A percentile compares a stretch with the other conserved stretches of the same genome.
phyloP scores from a whole-genome alignment of 2,329 filamentous ascomycete species.

The Hypoxylon sp. region DNA sequence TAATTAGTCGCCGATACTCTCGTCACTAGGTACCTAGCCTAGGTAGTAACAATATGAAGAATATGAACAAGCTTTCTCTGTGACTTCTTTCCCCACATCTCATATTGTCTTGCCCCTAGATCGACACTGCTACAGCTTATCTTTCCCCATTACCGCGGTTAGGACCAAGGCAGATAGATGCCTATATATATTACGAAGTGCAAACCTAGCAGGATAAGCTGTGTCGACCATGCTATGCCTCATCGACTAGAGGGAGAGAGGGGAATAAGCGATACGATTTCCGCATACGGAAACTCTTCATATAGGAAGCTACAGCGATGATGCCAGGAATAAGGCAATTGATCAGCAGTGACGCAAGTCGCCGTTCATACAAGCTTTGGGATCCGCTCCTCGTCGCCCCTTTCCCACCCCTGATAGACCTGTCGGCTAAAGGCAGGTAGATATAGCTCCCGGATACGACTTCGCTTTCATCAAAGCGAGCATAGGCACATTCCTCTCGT shows the following conservation, averaged over 20 bases:
- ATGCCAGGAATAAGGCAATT: slow-evolving; percentile 7
- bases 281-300: slow-evolving; percentile 11
- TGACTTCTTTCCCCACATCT: slow-evolving; percentile 20
- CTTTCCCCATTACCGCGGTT: background rate
- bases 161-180: background rate
- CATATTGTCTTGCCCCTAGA: slow-evolving; percentile 12
- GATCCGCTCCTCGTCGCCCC: slow-evolving; percentile 5
- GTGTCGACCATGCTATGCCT: background rate
- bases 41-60: slow-evolving; percentile 10
- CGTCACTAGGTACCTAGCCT: too few relatives aligned
- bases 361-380: slow-evolving; percentile 32
- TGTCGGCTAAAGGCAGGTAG: slow-evolving; percentile 23
- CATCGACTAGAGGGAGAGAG: background rate
- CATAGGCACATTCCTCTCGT: background rate
- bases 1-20: background rate
- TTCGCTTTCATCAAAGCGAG: slow-evolving; percentile 13
- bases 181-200: background rate
- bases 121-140: slow-evolving; percentile 18
- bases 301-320: slow-evolving; percentile 1
- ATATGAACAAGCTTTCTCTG: slow-evolving; percentile 19
- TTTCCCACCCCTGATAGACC: too few relatives aligned
- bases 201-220: slow-evolving; percentile 12
- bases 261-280: slow-evolving; percentile 4
- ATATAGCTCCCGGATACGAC: slow-evolving; percentile 7
- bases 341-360: slow-evolving; percentile 16